These are phyloP conservation scores for Ustilago lituana DNA, from an alignment of 1,284 basidiomycete species.

Conservation along the genomic window DNA sequence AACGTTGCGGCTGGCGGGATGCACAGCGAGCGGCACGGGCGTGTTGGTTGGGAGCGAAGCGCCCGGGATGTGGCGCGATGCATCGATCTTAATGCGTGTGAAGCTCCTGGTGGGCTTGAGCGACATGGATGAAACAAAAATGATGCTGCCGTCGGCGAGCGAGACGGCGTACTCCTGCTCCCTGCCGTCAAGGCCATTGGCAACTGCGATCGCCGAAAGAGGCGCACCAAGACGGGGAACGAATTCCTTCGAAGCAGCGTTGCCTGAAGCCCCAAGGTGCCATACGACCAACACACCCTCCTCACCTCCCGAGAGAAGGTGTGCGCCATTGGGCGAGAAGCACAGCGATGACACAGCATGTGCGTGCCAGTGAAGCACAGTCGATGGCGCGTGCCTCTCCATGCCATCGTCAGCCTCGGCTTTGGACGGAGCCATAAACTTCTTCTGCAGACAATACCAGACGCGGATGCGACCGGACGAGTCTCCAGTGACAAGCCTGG, in stretches of 20 bases:
- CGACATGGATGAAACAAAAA: constrained; percentile 79
- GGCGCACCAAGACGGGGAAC: constrained; percentile 91
- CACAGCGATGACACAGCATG: constrained; percentile 89
- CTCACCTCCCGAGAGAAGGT: constrained; percentile 92
- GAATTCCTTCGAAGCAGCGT: constrained; percentile 70
- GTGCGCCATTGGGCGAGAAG: constrained; percentile 90
- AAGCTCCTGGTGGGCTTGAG: constrained; percentile 80
- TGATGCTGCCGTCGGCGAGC: constrained; percentile 82
- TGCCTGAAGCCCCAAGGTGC: constrained; percentile 71
- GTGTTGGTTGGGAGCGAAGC: constrained; percentile 9
- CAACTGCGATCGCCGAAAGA: constrained; percentile 73
- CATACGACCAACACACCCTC: constrained; percentile 95
- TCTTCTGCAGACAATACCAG: constrained; percentile 82
- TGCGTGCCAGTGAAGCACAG: constrained; percentile 94
- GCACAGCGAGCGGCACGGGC: constrained; percentile 56
- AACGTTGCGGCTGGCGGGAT: constrained; percentile 56
- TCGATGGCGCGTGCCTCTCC: constrained; percentile 74
- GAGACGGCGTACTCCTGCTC: constrained; percentile 89
- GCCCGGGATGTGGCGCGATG: constrained; percentile 48
- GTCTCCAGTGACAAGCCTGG: constrained; percentile 90
- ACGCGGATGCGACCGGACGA: constrained; percentile 82
- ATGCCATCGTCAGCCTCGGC: constrained; percentile 32
- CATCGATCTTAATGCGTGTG: constrained; percentile 76
- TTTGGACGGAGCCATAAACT: constrained; percentile 47
- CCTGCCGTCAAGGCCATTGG: constrained; percentile 70